Conservation (phyloP, 768 basidiomycete genomes). For the Lentinula edodes region DNA sequence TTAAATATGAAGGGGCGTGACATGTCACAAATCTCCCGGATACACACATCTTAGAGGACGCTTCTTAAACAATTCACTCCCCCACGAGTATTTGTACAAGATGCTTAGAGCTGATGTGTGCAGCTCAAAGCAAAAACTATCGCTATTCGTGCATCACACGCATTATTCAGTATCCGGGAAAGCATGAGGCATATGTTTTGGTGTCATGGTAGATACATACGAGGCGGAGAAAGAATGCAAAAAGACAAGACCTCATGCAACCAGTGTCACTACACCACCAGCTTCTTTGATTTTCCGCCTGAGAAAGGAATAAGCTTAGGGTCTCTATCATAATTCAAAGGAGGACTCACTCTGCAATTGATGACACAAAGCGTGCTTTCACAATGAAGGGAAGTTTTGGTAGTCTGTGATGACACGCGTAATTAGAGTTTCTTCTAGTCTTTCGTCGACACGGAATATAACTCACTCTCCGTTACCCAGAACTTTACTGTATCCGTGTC, state of each 20-base stretch:
- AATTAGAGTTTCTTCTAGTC: neutral
- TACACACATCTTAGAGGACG: neutral
- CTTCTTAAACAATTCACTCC: neutral
- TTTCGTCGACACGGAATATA: neutral
- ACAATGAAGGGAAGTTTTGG: conserved; percentile 87
- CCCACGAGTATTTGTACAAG: too few relatives aligned
- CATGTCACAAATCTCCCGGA: neutral
- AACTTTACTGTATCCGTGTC: conserved; percentile 86
- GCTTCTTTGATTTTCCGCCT: conserved; percentile 85
- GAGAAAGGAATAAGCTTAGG: conserved; percentile 3
- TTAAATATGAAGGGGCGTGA: neutral
- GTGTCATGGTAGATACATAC: conserved; percentile 7
- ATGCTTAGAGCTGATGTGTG: too few relatives aligned
- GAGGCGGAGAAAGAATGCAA: conserved; percentile 2
- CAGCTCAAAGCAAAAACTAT: too few relatives aligned
- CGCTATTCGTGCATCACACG: neutral
- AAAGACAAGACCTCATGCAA: conserved; percentile 54
- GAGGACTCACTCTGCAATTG: conserved; percentile 65
- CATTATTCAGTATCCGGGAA: neutral
- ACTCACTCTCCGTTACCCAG: conserved; percentile 90
- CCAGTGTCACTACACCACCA: conserved; percentile 88
- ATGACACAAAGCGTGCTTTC: conserved; percentile 94
- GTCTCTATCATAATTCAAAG: neutral
- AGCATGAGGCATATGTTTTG: conserved; percentile 4
- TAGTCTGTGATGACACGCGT: neutral